Conservation (phyloP, 306 rosid genomes). For the Biancaea sappan region DNA sequence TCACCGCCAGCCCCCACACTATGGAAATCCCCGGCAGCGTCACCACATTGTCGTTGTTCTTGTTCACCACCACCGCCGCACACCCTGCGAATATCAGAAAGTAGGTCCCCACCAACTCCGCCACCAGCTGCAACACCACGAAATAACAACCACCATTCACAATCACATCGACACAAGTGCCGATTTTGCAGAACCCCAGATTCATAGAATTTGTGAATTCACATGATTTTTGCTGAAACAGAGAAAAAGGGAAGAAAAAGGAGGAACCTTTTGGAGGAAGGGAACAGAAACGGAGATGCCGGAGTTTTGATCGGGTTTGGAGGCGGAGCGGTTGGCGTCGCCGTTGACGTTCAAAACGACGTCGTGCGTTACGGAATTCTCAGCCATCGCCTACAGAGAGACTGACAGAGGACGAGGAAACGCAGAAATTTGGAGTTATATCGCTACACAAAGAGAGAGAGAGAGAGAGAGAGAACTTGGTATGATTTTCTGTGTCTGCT, state of each 20-base stretch:
- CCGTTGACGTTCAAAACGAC: slow-evolving; percentile 45
- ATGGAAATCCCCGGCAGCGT: slow-evolving; percentile 68
- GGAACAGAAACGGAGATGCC: slow-evolving; percentile 34
- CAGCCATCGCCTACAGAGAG: slow-evolving; percentile 53
- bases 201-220: no score
- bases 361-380: slow-evolving; percentile 33
- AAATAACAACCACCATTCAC: no score
- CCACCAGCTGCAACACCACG: slow-evolving; percentile 68
- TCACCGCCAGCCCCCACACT: slow-evolving; percentile 71
- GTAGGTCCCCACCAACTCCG: slow-evolving; percentile 78
- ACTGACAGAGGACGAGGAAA: neutral
- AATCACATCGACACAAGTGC: no score
- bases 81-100: slow-evolving; percentile 83
- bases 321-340: slow-evolving; percentile 13
- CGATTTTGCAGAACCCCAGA: no score
- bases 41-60: slow-evolving; percentile 36
- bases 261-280: slow-evolving; percentile 74
- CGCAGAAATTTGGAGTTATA: neutral
- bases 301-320: slow-evolving; percentile 24
- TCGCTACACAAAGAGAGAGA: neutral
- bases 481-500: neutral
- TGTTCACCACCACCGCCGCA: slow-evolving; percentile 68
- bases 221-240: no score
- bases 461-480: neutral
- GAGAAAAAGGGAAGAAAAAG: neutral